Evolutionary conservation across 352 stramenopile species (phyloP), one percentile per base, ranked within the genome.

Genomic region (Thraustochytrium striatum): DNA sequence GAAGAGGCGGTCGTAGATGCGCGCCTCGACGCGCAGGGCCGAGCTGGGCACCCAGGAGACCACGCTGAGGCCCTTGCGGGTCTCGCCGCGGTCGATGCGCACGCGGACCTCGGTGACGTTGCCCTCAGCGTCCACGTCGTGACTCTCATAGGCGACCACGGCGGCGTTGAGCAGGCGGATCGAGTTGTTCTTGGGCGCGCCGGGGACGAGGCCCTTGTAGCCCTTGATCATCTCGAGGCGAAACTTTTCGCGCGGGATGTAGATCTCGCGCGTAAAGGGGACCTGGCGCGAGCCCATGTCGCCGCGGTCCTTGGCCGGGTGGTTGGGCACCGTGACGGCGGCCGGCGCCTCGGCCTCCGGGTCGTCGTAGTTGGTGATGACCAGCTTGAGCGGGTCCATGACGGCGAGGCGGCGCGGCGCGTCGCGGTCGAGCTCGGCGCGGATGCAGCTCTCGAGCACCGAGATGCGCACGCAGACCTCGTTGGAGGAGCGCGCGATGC

Each of bases 401-500:
- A 89, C 89, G 25, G 85, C 91, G 88, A 97, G 92, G 11, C 87
- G 87, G 36, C 90, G 81, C 43, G 81, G 59, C 62, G 89, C 86
- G 30, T 84, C 39, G 30, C 85, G 84, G 78, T 95, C 89, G 78
- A 94, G 87, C 39, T 96, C 85, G 33, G 89, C 83, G 16, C 89
- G 79, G 36, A 85, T 78, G 78, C 85, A 91, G 84, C 92, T 85
- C 79, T 94, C 90, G 33, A 95, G 81, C 3, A 87, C 81, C 2
- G 75, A 80, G 83, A 87, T 85, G 52, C 91, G 87, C 69, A 94
- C 75, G 44, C 39, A 87, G 65, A 93, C 88, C 19, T 92, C 84
- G 83, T 93, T 95, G 35, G 83, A 83, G 28, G 87, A 89, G 35
- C 91, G 82, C 2, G 91, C 94, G 1, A 93, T 90, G 33, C 91